Evolutionary conservation across 2,329 filamentous ascomycete species (phyloP), one percentile per base, ranked within the genome.

Genomic region (Didymella segeticola): DNA sequence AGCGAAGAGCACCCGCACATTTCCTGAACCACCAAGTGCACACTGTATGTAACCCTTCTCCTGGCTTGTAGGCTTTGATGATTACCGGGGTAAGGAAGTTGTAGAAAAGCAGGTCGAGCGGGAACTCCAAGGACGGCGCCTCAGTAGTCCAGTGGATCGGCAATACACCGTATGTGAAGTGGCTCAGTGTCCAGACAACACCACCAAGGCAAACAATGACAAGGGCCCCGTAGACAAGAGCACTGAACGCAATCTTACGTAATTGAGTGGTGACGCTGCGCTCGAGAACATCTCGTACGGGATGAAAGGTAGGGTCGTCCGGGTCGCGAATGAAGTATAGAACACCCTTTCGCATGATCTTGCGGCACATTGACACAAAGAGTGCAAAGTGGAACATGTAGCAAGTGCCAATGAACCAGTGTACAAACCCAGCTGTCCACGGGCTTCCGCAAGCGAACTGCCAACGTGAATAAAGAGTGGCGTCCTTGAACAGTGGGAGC

Each of bases 341-440:
- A 33, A 99, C 95, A 45, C 95, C 95, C 63, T 87, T 91, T 59
- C 95, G 88, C 88, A 99, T 90, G 54, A 98, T 96, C 78, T 96
- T 97, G 58, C 95, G 88, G 76, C 95, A 99, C 93, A 99, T 98
- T 51, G 93, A 96, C 15, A 99, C 95, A 71, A 99, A 99, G 3
- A 99, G 83, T 5, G 95, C 95, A 72, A 99, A 99, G 73, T 99
- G 95, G 78, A 99, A 99, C 96, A 99, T 99, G 76, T 99, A 99
- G 59, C 93, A 96, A 3, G 95, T 99, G 42, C 95, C 95, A 51
- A 97, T 89, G 70, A 99, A 99, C 95, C 95, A 99, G 74, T 99
- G 95, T 46, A 98, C 89, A 72, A 99, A 99, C 12, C 96, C 86
- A 12, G 93, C 96, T 0, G 92, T 97, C 62, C 93, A 83, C 0